Base-by-base conservation (phyloP, 2,329 filamentous ascomycete genomes). In the Botrytis hyacinthi region DNA sequence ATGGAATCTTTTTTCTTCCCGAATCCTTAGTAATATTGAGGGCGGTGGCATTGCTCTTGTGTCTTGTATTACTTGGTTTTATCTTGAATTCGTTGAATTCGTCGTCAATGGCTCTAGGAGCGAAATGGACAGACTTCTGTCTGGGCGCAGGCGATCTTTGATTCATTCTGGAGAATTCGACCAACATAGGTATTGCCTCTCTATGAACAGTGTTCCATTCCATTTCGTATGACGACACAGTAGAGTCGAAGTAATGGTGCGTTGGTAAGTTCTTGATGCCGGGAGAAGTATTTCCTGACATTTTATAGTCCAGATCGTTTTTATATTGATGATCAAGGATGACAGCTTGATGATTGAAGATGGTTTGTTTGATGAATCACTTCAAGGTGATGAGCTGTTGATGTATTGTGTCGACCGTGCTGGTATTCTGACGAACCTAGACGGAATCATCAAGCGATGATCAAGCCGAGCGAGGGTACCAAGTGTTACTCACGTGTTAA, bases 391-490 rank as follows among this genome's bases (percentile, higher is more conserved):
- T 73, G 76, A 76, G 74, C 35, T 75, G 77, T 75, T 75, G 78
- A 77, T 76, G 77, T 73, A 71, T 70, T 67, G 74, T 65, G 72
- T 73, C 76, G 72, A 75, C 63, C 74, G 67, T 73, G 68, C 40
- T 76, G 74, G 69, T 73, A 75, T 37, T 59, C 40, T 78, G 75
- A 74, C 77, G 73, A 77, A 73, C 35, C n/a, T 62, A 51, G 68
- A 66, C 69, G 74, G 72, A 72, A 71, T 69, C 74, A 75, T 71
- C 76, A 76, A 78, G 74, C 76, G 76, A 77, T 78, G 76, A 76
- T 60, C 72, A 54, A 75, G 72, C 69, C 74, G 67, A 78, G 79
- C 78, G 78, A 80, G 80, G 79, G 80, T 80, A 81, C 79, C 77
- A 70, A 73, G 73, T 77, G 73, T 78, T 51, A 62, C 65, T 74